phyloP scores from a whole-genome alignment of 1,284 basidiomycete genomes.

The Fistulinella cinereoalba region DNA sequence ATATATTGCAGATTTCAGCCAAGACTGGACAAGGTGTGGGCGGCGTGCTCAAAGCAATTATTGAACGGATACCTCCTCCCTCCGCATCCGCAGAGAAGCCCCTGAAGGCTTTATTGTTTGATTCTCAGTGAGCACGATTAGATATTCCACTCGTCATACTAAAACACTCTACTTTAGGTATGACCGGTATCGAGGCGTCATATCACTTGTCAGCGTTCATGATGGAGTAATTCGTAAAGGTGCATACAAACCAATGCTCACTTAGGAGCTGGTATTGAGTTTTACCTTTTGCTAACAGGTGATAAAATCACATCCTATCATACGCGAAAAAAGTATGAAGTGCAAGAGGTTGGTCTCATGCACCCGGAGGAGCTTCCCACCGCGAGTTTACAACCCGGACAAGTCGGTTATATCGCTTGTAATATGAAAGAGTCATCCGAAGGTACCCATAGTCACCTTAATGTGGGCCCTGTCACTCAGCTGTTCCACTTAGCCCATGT shows the following conservation, averaged over 20 bases:
- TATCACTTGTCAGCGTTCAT: conserved; percentile 86
- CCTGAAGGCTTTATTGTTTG: conserved; percentile 88
- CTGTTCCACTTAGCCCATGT: conserved; percentile 64
- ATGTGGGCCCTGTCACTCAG: conserved; percentile 7
- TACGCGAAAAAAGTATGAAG: conserved; percentile 89
- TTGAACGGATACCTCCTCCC: conserved; percentile 82
- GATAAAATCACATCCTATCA: conserved; percentile 87
- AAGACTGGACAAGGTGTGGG: conserved; percentile 89
- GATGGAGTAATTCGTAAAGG: conserved; percentile 65
- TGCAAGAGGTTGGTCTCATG: conserved; percentile 90
- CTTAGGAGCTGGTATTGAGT: not conserved
- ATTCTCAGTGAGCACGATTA: conserved; percentile 68
- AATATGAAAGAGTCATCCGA: conserved; percentile 99
- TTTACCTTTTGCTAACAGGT: conserved; percentile 44
- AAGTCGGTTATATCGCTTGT: conserved; percentile 89
- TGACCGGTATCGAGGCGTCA: conserved; percentile 95
- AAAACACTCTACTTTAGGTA: conserved; percentile 64
- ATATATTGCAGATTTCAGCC: conserved; percentile 82
- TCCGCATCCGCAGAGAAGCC: conserved; percentile 49
- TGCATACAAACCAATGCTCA: conserved; percentile 21
- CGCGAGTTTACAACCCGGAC: conserved; percentile 72
- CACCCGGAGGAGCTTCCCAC: conserved; percentile 85
- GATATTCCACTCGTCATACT: conserved; percentile 1
- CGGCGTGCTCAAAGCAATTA: conserved; percentile 73
- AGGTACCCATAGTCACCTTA: conserved; percentile 46